A percentile compares a stretch with the other conserved stretches of the same genome.
These are phyloP conservation scores for Curvularia sp. DNA, from an alignment of 2,329 filamentous ascomycete species.

Conservation along the genomic window DNA sequence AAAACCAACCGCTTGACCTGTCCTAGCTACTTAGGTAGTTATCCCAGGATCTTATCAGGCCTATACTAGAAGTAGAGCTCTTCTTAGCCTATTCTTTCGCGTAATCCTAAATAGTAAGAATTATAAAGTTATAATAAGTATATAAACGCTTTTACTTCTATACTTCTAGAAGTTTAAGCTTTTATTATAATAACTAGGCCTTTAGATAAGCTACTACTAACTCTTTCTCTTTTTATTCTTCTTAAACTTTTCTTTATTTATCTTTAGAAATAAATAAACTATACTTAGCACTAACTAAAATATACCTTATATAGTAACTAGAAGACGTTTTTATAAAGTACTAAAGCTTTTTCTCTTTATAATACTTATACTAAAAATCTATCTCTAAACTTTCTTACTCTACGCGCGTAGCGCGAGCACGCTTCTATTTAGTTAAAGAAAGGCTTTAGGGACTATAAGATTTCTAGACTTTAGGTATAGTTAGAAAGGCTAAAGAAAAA, in stretches of 20 bases:
- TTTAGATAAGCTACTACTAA: background rate
- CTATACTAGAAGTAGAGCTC: too few relatives aligned
- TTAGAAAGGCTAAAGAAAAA: too few relatives aligned
- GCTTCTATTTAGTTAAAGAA: background rate
- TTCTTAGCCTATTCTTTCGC: too few relatives aligned
- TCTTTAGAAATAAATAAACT: background rate
- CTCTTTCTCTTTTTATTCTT: background rate
- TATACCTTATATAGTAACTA: background rate
- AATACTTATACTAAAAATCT: background rate
- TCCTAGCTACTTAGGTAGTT: too few relatives aligned
- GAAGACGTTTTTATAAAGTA: background rate
- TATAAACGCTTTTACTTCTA: too few relatives aligned
- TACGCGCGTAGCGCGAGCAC: background rate
- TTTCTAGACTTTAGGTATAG: background rate
- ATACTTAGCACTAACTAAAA: background rate
- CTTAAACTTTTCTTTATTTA: background rate
- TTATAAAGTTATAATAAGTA: too few relatives aligned
- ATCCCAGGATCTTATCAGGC: too few relatives aligned
- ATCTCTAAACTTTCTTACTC: background rate
- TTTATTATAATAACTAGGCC: background rate
- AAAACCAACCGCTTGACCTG: too few relatives aligned
- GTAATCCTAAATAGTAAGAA: too few relatives aligned
- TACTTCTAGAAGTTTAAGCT: too few relatives aligned
- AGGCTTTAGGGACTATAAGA: background rate
- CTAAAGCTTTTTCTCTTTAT: slow-evolving; percentile 3